Base-by-base conservation (phyloP, 768 basidiomycete species). In the Russula ochroleuca region DNA sequence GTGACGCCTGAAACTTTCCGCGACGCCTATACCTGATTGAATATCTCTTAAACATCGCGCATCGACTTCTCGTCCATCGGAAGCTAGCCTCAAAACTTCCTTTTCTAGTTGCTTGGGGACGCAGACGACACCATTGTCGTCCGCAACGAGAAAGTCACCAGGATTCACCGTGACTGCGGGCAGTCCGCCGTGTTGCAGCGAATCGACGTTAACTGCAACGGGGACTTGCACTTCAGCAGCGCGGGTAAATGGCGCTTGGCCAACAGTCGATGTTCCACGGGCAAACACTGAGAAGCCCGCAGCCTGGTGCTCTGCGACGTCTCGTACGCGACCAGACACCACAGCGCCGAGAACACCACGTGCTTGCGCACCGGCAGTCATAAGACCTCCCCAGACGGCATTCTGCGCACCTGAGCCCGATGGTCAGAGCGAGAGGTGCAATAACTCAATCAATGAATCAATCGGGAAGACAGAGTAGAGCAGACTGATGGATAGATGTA, bases 351-450 rank as follows among this genome's bases (percentile, higher is more conserved):
- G 76, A 14, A 85, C 86, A 21, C 81, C 81, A 61, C 86, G 84
- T 14, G 83, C 81, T 70, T 85, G 82, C 1, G 93, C 93, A 23
- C 91, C 91, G 0, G 90, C 89, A 13, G 91, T 86, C 92, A 94
- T 92, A 54, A 92, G 83, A 21, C 94, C 93, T 25, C 94, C 93
- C 94, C 94, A 96, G 7, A 93, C 90, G 5, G 92, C 92, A 69
- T 85, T 88, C 74, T 87, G 88, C 31, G 80, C 77, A 60, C 85
- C 90, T 87, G 72, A 9, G 51, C 45, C n/a, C 2, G 21, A 19
- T 49, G 10, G 15, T 57, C 55, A 43, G 31, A 28, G 21, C 17
- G 35, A 53, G 23, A n/a, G 13, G 14, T 31, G 50, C 25, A 5
- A 28, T 49, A 49, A 49, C 14, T 1, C 14, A 48, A 23, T 23